Evolutionary conservation across 306 rosid species (phyloP), one percentile per base, ranked within the genome.

Genomic region (Medicago arabica): DNA sequence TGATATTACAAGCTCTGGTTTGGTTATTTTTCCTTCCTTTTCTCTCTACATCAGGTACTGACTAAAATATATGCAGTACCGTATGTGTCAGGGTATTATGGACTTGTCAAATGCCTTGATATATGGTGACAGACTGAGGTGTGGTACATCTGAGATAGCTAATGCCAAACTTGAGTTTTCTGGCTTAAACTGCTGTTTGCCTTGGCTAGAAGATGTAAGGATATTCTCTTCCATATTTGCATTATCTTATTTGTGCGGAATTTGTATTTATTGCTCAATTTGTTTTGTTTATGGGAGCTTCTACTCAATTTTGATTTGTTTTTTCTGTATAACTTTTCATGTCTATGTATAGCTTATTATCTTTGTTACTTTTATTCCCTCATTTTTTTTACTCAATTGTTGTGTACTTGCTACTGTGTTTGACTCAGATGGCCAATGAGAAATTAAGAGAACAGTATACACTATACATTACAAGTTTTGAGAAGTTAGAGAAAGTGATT

Each of bases 51-150:
- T 69, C 72, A 68, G 71, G 81, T 40, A 87, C 80, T 39, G 57
- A 65, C 69, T 67, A 64, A 47, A 85, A 73, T 84, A 69, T 67
- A 64, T 84, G 61, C 84, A 95, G 98, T 95, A 95, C 63, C 97
- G 97, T 21, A 95, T 95, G 98, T 89, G 97, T 74, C 95, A 81
- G 80, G 93, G 83, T 54, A 90, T 95, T 67, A 95, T 95, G 98
- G 92, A 89, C 70, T 78, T 95, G 78, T 95, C 98, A 77, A 95
- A 95, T 85, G 79, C 95, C 80, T 86, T 95, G 89, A 92, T 95
- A 82, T 95, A 95, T 80, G 97, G 92, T 54, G 91, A 92, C 76
- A 86, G 93, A 75, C 85, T 95, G 84, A 88, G 91, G 67, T 95
- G 98, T 86, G 98, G 97, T 79, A 88, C 98, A 31, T 75, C 87